phyloP scores from a whole-genome alignment of 345 rosid species.

The Salix brachista region DNA sequence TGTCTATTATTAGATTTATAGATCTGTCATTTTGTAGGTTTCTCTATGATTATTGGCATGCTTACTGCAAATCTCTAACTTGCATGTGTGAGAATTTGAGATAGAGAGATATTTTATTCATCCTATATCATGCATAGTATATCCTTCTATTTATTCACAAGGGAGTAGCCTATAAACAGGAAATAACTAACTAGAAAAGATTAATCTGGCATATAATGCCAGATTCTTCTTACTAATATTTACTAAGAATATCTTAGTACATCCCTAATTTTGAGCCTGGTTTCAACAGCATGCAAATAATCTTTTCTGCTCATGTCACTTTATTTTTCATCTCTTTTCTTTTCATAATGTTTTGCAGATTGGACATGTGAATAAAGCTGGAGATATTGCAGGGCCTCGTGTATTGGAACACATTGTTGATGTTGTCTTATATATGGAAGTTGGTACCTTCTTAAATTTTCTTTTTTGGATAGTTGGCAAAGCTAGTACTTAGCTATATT shows the following conservation, averaged over 20 bases:
- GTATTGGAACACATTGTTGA: slow-evolving; percentile 98
- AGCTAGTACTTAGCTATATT: not conserved
- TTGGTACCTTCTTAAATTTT: slow-evolving; percentile 37
- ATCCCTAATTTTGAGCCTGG: no score
- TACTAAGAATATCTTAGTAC: no score
- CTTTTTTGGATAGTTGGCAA: slow-evolving; percentile 18
- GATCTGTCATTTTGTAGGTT: not conserved
- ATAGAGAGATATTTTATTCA: no score
- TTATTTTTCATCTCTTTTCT: not conserved
- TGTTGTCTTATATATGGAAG: slow-evolving; percentile 92
- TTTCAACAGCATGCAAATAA: not conserved
- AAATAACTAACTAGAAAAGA: no score
- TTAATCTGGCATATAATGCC: no score
- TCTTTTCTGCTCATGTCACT: not conserved
- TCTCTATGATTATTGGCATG: not conserved
- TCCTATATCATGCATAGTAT: no score
- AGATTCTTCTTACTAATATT: no score
- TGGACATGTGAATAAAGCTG: slow-evolving; percentile 89
- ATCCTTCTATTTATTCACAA: no score
- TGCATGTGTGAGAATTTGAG: not conserved
- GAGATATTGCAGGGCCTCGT: slow-evolving; percentile 97
- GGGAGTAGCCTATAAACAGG: no score
- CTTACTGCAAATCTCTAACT: not conserved
- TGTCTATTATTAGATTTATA: not conserved
- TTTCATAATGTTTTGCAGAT: slow-evolving; percentile 38